These are phyloP conservation scores for Irpex rosettiformis DNA, from an alignment of 1,284 basidiomycete species.

Conservation along the genomic window DNA sequence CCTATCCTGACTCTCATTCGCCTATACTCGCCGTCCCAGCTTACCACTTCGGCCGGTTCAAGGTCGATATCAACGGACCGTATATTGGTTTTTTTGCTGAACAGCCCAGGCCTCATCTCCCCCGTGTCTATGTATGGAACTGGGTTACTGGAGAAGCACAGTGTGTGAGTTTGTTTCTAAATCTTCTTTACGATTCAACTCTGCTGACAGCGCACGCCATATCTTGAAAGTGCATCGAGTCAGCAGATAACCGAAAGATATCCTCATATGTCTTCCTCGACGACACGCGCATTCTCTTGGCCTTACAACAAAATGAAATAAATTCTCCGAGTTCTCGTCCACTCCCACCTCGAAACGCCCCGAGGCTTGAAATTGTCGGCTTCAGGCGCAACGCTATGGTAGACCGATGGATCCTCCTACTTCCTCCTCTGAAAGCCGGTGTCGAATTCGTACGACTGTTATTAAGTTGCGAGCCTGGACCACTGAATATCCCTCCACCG, in stretches of 20 bases:
- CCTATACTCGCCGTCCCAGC: not conserved
- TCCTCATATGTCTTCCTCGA: constrained; percentile 6
- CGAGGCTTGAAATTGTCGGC: not conserved
- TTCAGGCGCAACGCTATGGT: not conserved
- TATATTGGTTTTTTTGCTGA: constrained; percentile 8
- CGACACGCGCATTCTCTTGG: constrained; percentile 5
- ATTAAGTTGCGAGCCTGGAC: not conserved
- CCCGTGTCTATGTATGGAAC: too few relatives aligned
- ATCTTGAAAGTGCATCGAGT: not conserved
- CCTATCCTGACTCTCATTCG: constrained; percentile 1
- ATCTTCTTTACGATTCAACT: not conserved
- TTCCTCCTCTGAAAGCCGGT: not conserved
- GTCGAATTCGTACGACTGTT: not conserved
- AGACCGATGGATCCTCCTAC: not conserved
- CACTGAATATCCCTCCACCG: not conserved
- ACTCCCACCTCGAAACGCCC: not conserved
- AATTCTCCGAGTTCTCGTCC: not conserved
- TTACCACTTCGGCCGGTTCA: not conserved
- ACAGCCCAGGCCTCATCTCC: not conserved
- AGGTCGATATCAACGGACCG: constrained; percentile 10
- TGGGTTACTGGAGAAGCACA: constrained; percentile 11
- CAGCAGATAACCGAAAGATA: not conserved
- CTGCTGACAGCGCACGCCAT: not conserved
- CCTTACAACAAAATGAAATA: too few relatives aligned
- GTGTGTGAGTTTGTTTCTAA: constrained; percentile 9